Percentiles rank a stretch among this genome's conserved stretches.
These are phyloP conservation scores for Penicillium canescens DNA, from an alignment of 495 filamentous ascomycete genomes.

Conservation along the genomic window DNA sequence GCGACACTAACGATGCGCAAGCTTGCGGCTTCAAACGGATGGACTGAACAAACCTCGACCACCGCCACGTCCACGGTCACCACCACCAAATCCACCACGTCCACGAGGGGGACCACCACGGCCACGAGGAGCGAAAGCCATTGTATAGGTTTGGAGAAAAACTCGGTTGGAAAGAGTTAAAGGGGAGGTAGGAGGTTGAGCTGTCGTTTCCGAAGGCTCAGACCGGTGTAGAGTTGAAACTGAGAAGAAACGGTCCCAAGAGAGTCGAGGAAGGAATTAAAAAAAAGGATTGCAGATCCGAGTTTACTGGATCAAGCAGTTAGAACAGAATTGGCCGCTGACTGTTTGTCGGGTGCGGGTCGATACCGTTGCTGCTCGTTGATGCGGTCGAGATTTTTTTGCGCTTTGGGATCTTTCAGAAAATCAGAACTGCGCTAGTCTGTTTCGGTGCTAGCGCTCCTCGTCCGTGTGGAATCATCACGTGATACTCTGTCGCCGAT, in stretches of 20 bases:
- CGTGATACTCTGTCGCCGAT: slow-evolving; percentile 22
- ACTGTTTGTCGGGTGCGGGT: slow-evolving; percentile 32
- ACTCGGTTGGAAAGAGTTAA: slow-evolving; percentile 11
- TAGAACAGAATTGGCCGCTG: slow-evolving; percentile 25
- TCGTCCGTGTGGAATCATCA: slow-evolving; percentile 22
- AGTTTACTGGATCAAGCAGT: slow-evolving; percentile 21
- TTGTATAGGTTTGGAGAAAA: slow-evolving; percentile 24
- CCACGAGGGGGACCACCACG: slow-evolving; percentile 34
- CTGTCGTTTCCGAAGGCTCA: slow-evolving; percentile 26
- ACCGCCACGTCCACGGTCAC: slow-evolving; percentile 18
- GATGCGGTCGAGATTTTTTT: slow-evolving; percentile 50
- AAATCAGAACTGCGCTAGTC: slow-evolving; percentile 46
- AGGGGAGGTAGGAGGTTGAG: slow-evolving; percentile 20
- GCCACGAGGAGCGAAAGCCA: slow-evolving; percentile 45
- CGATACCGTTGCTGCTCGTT: slow-evolving; percentile 44
- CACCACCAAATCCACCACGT: slow-evolving; percentile 19
- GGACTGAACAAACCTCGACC: slow-evolving; percentile 25
- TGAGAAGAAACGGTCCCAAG: slow-evolving; percentile 18
- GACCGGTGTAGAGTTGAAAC: slow-evolving; percentile 16
- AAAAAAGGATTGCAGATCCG: slow-evolving; percentile 12
- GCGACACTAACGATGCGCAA: slow-evolving; percentile 2
- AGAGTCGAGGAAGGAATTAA: slow-evolving; percentile 14
- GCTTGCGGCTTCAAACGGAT: slow-evolving; percentile 8
- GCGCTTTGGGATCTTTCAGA: slow-evolving; percentile 45
- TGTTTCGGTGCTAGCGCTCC: slow-evolving; percentile 22